A percentile compares a stretch with the other conserved stretches of the same genome.
phyloP scores from a whole-genome alignment of 2,329 filamentous ascomycete species.

The Lachnellula willkommii region DNA sequence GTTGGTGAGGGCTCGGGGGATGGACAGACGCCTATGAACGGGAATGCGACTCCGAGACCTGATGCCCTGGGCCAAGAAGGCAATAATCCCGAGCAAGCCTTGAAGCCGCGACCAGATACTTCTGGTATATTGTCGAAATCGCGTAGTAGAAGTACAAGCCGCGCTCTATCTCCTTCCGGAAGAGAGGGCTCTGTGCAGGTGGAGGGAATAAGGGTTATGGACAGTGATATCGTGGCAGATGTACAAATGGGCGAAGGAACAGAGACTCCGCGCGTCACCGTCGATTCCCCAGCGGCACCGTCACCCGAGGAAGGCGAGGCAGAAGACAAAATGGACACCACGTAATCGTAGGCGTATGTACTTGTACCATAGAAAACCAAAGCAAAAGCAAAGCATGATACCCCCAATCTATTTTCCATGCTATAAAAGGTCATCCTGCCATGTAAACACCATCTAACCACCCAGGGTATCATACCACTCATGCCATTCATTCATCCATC shows the following conservation, averaged over 20 bases:
- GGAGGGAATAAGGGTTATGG: conserved; percentile 48
- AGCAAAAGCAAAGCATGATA: conserved; percentile 17
- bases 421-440: background rate
- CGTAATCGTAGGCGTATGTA: conserved; percentile 27
- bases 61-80: conserved; percentile 43
- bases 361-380: conserved; percentile 26
- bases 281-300: conserved; percentile 41
- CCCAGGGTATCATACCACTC: conserved; percentile 9
- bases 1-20: conserved; percentile 51
- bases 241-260: conserved; percentile 26
- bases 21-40: conserved; percentile 46
- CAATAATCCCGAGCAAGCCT: conserved; percentile 40
- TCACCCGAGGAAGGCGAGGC: conserved; percentile 33
- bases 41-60: conserved; percentile 43
- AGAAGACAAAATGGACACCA: conserved; percentile 63
- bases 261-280: conserved; percentile 44
- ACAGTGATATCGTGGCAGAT: conserved; percentile 26
- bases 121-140: conserved; percentile 35
- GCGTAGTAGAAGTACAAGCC: conserved; percentile 37
- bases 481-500: conserved; percentile 1
- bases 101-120: conserved; percentile 32
- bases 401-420: conserved; percentile 14
- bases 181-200: conserved; percentile 33
- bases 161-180: conserved; percentile 34
- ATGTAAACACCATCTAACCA: conserved; percentile 2